Base-by-base conservation (phyloP, 1,284 basidiomycete genomes). In the Ceratobasidium sp. region DNA sequence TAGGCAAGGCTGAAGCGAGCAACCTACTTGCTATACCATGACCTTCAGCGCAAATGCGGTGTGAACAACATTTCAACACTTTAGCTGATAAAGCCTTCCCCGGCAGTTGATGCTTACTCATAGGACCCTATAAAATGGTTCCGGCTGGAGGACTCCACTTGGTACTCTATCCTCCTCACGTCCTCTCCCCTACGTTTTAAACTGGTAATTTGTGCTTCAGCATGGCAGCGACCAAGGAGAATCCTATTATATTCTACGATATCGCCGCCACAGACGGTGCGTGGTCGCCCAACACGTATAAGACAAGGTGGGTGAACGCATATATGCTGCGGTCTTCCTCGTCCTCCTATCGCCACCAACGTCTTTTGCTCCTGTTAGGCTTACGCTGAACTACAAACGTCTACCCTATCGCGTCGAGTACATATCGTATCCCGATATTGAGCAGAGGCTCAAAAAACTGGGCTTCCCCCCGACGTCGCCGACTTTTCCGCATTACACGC, bases 401-500 rank as follows among this genome's bases (percentile, higher is more conserved):
- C 69, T 79, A n/a, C 75, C 77, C 7, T 79, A 79, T 74, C 65
- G 71, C 19, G 78, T 78, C 48, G 73, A 75, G n/a, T 79, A 73
- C 57, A 45, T 79, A 29, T 60, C 74, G 44, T 79, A 75, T 51
- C 75, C 76, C 1, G 78, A 79, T n/a, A 79, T 79, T 48, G 75
- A 77, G 53, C 51, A 71, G 11, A 77, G 56, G 9, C 54, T 77
- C 4, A 72, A 73, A 22, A 48, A 47, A 8, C 67, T 77, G n/a
- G 78, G 76, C 0, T 11, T 71, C n/a, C 1, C 65, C 14, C 65
- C 27, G 1, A 19, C 44, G 29, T 67, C 65, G 27, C n/a, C 22
- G 15, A 71, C 66, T 9, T 56, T 59, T 44, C 53, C 66, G 4
- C 29, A 31, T 15, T 71, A 71, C n/a, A 71, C 66, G 1, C 27